Base-by-base conservation (phyloP, 208 protist species). In the Acanthamoeba castellanii region DNA sequence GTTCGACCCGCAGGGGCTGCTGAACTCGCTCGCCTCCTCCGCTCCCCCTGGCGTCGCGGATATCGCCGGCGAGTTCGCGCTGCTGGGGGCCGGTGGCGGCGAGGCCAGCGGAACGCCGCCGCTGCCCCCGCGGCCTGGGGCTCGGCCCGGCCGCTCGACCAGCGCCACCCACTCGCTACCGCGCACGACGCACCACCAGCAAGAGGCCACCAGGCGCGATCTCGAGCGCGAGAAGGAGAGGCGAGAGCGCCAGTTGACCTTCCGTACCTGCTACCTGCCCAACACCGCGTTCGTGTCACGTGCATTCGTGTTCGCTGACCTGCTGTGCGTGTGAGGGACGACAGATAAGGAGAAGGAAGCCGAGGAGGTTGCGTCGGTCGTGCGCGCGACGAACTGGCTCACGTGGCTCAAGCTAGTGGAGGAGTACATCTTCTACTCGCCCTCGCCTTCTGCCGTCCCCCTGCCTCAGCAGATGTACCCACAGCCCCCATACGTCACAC, bases 381-480 rank as follows among this genome's bases (percentile, higher is more conserved):
- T 78, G 47, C 66, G 57, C 9, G 57, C 66, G 9, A 52, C 30
- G 13, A 92, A 92, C 34, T 92, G 87, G 87, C 32, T 92, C 59
- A 92, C 42, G 9, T 92, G 87, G 87, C 61, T 92, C 59, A 92
- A 92, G 87, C 87, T 92, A 0, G 87, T 92, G 25, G 87, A 92
- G 47, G 64, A 92, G 34, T 92, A 92, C 45, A 70, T 92, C 18
- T 92, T 92, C 45, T 92, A 92, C 32, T 78, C 66, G 20, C 81
- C 81, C 11, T 88, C 81, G 22, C 81, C 81, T 8, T 66, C 81
- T 0, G 42, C 81, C 81, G 30, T 88, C 20, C 81, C 81, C 27
- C 20, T 59, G 50, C 81, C 81, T n/a, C 45, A 88, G 50, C 81
- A 88, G 25, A 88, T 32, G 81, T 88, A 37, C 45, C 45, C 45